Evolutionary conservation across 2,329 filamentous ascomycete species (phyloP).

Genomic region (Sporothrix globosa): DNA sequence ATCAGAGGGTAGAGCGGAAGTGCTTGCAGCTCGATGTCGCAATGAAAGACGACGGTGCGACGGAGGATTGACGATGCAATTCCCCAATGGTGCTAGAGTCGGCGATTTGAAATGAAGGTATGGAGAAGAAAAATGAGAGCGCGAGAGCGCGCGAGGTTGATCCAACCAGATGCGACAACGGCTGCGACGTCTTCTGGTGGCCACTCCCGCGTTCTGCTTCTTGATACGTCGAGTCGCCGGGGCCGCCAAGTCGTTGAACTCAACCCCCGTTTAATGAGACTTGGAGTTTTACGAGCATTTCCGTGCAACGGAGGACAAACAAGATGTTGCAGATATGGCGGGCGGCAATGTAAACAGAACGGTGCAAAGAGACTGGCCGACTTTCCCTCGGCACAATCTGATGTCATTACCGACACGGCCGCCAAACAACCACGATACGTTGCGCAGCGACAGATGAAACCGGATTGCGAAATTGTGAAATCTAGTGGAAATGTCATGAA

Average conservation of each 20-base stretch:
- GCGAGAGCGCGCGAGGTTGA: neutral
- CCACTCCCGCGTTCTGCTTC: conserved; percentile 2
- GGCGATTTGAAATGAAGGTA: neutral
- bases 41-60: neutral
- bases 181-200: neutral
- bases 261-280: neutral
- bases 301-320: neutral
- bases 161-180: conserved; percentile 21
- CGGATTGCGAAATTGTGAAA: neutral
- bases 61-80: neutral
- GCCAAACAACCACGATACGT: neutral
- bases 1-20: neutral
- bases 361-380: conserved; percentile 10
- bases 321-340: neutral
- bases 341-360: conserved; percentile 25
- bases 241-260: neutral
- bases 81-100: neutral
- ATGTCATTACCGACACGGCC: conserved; percentile 20
- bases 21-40: conserved; percentile 16
- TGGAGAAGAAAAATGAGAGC: neutral
- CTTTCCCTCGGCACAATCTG: conserved; percentile 7
- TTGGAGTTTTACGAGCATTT: too few relatives aligned
- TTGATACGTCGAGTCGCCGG: conserved; percentile 1
- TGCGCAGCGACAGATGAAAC: neutral
- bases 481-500: neutral